Base-by-base conservation (phyloP, 2,329 filamentous ascomycete species). In the Lecanicillium sp. region DNA sequence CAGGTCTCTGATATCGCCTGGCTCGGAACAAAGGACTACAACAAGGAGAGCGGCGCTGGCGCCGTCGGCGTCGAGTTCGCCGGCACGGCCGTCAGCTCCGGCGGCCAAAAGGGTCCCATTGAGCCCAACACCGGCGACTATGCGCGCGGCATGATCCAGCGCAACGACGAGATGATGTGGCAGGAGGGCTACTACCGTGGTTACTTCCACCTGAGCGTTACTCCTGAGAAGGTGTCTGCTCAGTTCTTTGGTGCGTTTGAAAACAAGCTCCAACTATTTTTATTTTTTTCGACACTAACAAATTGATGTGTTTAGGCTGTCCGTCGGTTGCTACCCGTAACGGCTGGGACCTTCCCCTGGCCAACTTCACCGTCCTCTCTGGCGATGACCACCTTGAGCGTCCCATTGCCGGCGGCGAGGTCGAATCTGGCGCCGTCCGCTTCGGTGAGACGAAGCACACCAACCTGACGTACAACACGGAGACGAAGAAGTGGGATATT, bases 101-200 rank as follows among this genome's bases (percentile, higher is more conserved):
- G 71, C 2, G 73, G 69, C 22, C 71, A 77, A 0, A 66, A 64
- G n/a, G 80, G 79, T 11, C 68, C 72, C 36, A 76, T 78, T 40
- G 69, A 69, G 3, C 65, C 79, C 33, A 60, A 59, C 1, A 55
- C 57, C 1, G 74, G 75, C 2, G 69, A 78, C 45, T 61, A 64
- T 36, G 56, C 59, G 41, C 65, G 49, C 56, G 53, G 46, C 60
- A 72, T 25, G 62, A 68, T 45, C 53, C 53, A 31, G 59, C 66
- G 48, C 17, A 87, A 84, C 56, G 60, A 65, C 1, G 79, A 83
- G 55, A 63, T 87, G 33, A 78, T 84, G 51, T 87, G 81, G 83
- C 76, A 81, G 48, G 82, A 87, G 41, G 57, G 79, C 7, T 87
- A 83, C 56, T 87, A 86, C 57, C 70, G 82, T 14, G 84, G 83